A percentile compares a stretch with the other conserved stretches of the same genome.
These are phyloP conservation scores for Cyphellophora attinorum DNA, from an alignment of 2,329 filamentous ascomycete species.

Conservation along the genomic window DNA sequence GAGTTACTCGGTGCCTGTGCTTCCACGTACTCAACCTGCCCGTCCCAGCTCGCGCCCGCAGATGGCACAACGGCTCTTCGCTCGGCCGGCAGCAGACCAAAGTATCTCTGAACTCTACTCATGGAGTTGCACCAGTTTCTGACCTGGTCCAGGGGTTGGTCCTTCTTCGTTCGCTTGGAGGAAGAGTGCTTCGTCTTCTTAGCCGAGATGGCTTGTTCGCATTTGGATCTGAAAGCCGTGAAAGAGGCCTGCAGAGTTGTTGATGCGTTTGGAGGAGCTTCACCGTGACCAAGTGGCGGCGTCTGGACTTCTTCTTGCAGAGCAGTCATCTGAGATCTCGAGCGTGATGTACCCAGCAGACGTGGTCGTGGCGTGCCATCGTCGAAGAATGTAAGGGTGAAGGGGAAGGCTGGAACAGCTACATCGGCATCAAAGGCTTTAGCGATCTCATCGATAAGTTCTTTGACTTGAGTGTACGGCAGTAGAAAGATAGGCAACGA, in stretches of 20 bases:
- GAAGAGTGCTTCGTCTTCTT: conserved; percentile 41
- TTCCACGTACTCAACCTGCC: conserved; percentile 17
- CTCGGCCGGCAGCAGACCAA: conserved; percentile 53
- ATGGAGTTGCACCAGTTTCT: conserved; percentile 43
- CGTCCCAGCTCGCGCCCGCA: conserved; percentile 17
- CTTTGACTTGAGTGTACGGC: conserved; percentile 54
- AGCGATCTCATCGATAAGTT: conserved; percentile 59
- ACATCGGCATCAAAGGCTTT: conserved; percentile 43
- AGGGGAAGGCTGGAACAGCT: conserved; percentile 50
- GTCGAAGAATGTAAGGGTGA: conserved; percentile 53
- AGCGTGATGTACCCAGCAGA: conserved; percentile 48
- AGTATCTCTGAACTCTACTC: conserved; percentile 57
- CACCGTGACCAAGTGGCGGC: conserved; percentile 15
- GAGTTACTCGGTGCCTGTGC: conserved; percentile 17
- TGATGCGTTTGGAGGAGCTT: conserved; percentile 19
- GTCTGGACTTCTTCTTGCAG: conserved; percentile 26
- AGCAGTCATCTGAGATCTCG: conserved; percentile 30
- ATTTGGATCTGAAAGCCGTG: conserved; percentile 43
- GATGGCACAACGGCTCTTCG: conserved; percentile 9
- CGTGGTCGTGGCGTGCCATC: conserved; percentile 55
- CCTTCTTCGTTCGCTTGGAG: conserved; percentile 33
- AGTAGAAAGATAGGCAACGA: conserved; percentile 57
- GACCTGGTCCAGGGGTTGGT: not conserved
- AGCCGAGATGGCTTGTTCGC: conserved; percentile 42
- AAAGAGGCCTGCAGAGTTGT: conserved; percentile 23